Base-by-base conservation (phyloP, 768 basidiomycete genomes). In the Lepiota brunneoincarnata region DNA sequence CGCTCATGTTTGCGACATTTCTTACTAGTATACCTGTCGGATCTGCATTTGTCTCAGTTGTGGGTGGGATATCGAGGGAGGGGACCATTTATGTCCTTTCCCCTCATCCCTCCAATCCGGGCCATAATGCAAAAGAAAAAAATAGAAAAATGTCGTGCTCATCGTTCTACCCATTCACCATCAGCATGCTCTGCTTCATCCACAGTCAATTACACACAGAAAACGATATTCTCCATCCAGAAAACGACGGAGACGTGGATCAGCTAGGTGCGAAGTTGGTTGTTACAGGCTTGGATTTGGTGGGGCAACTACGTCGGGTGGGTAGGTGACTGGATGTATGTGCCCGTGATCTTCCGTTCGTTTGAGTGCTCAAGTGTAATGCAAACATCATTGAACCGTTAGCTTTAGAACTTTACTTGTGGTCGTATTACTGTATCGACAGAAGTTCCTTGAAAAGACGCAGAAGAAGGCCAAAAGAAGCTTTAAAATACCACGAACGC, bases 11-110 rank as follows among this genome's bases (percentile, higher is more conserved):
- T 58, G 82, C 93, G 0, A 83, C 86, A 0, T 95, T 94, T 59
- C 77, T 87, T 0, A 90, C 91, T 0, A 93, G 93, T 23, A 89
- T 87, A 0, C 92, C 93, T 0, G 63, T 94, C 4, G 93, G 93
- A 0, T 87, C 78, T 0, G 87, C 82, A 0, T 69, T 93, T 12
- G 92, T 93, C 1, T 75, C 75, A 24, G 69, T 83, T 0, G 55
- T 91, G 0, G 91, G 92, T 15, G 91, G 89, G 15, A 69, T 86
- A 1, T 67, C 91, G 17, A 88, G 84, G 0, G 79, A 91, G 60
- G 67, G 69, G 10, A 72, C 79, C 17, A 48, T 51, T 78, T 76
- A 54, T 31, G 72, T 64, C 18, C 39, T 34, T 35, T 24, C 12
- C 37, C 55, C 44, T 38, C 37, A 37, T 26, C 49, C 26, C 9